These are phyloP conservation scores for Spiraea crenata DNA, from an alignment of 331 rosid genomes.

Conservation along the genomic window DNA sequence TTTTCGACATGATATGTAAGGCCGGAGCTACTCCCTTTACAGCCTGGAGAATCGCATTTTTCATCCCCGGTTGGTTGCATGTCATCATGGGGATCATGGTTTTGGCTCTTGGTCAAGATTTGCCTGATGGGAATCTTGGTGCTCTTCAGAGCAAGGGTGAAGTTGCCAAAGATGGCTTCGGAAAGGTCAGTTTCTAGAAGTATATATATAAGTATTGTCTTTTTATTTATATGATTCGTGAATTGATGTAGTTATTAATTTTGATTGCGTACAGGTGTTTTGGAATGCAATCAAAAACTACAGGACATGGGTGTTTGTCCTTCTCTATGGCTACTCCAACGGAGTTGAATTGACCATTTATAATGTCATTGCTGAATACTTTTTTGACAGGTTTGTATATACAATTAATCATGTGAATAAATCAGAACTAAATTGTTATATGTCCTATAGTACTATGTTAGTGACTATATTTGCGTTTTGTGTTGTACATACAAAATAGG, in stretches of 20 bases:
- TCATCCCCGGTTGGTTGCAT: constrained; percentile 70
- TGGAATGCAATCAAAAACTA: constrained; percentile 87
- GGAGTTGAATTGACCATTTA: constrained; percentile 86
- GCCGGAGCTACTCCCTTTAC: constrained; percentile 71
- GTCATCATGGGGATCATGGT: constrained; percentile 71
- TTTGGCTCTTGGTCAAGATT: constrained; percentile 71
- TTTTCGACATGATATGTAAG: constrained; percentile 45
- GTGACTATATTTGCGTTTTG: too few relatives aligned
- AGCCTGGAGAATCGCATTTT: constrained; percentile 91
- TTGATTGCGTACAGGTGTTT: constrained; percentile 42
- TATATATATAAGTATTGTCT: too few relatives aligned
- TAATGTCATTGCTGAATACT: constrained; percentile 79
- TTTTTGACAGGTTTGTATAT: constrained; percentile 60
- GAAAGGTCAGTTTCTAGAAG: constrained; percentile 39
- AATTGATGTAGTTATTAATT: background rate
- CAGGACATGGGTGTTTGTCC: constrained; percentile 80
- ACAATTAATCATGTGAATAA: too few relatives aligned
- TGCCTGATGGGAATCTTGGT: constrained; percentile 82
- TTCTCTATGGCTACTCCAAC: constrained; percentile 88
- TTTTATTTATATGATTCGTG: too few relatives aligned
- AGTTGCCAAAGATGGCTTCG: constrained; percentile 67
- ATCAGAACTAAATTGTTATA: too few relatives aligned
- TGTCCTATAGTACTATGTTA: too few relatives aligned
- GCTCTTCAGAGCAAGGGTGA: constrained; percentile 67
- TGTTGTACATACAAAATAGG: constrained; percentile 22